Base-by-base conservation (phyloP, 148 eudicot species). In the Amaranthus cruentus region DNA sequence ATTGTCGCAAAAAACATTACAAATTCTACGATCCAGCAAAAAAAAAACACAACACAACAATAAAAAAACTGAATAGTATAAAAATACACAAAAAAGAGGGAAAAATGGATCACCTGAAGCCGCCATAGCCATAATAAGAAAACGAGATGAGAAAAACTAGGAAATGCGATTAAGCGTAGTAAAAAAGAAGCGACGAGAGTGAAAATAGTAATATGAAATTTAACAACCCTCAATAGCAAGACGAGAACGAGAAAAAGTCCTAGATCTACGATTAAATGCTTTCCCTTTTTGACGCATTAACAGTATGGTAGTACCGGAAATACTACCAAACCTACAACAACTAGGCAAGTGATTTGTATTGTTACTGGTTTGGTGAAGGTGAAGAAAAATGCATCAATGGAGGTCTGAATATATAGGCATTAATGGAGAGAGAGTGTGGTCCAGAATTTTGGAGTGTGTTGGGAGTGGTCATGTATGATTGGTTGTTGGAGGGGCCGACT, bases 241-340 rank as follows among this genome's bases (percentile, higher is more conserved):
- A 77, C 99, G 99, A 69, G 97, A 86, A 70, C 99, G 83, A 52
- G 99, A 87, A 80, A 95, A 92, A 5, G 87, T 72, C 68, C 99
- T 80, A 43, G 96, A 95, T 89, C 96, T 81, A 13, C 92, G 85
- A 82, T 95, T 86, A 44, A 13, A 9, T 15, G 85, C 51, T 78
- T 75, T 80, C 3, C 99, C 97, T 66, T 70, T 92, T 85, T 88
- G 99, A 65, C 84, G 90, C 99, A 95, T 95, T 49, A 74, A 79
- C 75, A 47, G 75, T n/a, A 14, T 7, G 18, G 52, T 59, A 73
- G 62, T 11, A 28, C 5, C 28, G 3, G 9, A 43, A 14, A 43
- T 5, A 42, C 6, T 53, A 8, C 2, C 15, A 5, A 38, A 6
- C 42, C 21, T n/a, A 69, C 14, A 11, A 14, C 3, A 11, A 54